Base-by-base conservation (phyloP, 345 rosid species). In the Pistacia integerrima region DNA sequence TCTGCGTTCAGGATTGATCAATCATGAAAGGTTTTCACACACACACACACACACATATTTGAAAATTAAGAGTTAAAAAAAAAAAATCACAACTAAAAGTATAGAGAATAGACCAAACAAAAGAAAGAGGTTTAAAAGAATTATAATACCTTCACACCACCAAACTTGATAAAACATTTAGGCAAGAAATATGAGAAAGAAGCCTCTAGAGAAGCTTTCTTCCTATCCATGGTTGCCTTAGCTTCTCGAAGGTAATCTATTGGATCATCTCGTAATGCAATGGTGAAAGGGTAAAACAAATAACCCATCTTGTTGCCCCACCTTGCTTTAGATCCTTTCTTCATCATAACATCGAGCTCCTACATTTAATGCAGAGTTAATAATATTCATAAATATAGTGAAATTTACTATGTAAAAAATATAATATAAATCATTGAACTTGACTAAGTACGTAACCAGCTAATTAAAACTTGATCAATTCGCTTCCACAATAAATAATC, bases 281-380 rank as follows among this genome's bases (percentile, higher is more conserved):
- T 75, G 11, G 56, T 69, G 63, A 86, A 73, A 11, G 89, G 89
- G 14, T 81, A 74, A 28, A 81, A 11, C 8, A 81, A 11, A 25
- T 72, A 83, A 33, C 85, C 89, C 16, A 83, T 81, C 70, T 72
- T 38, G 44, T 86, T 86, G 5, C 89, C 89, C 87, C 87, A 85
- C 62, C 69, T 73, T 4, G 70, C 76, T 28, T 70, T 46, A 8
- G 75, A 77, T 0, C 65, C 41, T 7, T 56, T 74, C 59, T 79
- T 64, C 86, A 83, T 80, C 80, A 79, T 75, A 61, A 79, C 75
- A 17, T 64, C 82, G 18, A 79, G 57, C 4, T 62, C 62, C 89
- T 86, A 81, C 25, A 52, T 12, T 61, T 22, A 22, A 17, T 18
- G 17, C 5, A 5, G 41, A 36, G 41, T 25, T 25, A 25, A 25